Evolutionary conservation across 352 stramenopile species (phyloP), one percentile per base, ranked within the genome.

Genomic region (Globisporangium rhizosaccharum): DNA sequence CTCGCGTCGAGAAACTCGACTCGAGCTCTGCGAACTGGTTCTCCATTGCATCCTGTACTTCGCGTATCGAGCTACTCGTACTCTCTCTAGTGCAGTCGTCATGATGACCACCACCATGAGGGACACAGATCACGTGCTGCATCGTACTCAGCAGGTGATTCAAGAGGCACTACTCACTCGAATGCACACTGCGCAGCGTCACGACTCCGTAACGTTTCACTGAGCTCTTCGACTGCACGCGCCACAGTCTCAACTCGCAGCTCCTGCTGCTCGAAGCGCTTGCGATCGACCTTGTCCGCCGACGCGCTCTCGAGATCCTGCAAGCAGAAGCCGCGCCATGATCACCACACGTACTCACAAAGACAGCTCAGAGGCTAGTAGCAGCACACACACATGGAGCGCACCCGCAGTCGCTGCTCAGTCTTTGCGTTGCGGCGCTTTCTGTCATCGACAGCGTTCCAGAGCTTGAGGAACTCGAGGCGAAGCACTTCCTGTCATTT

Each of bases 401-500:
- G 20, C 57, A 66, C 61, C 18, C 36, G 46, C 17, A 61, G 30
- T 15, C 51, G 62, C 47, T 62, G 53, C 41, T 66, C 53, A 30
- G 25, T 42, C 42, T 73, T 62, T 25, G 25, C 55, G 20, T 75
- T 25, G 23, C 70, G 73, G 44, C 45, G 48, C 42, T 71, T 52
- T 3, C 72, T 62, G 25, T 52, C 53, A 11, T 53, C 42, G 9
- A 77, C 48, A 20, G 57, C 60, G 11, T 37, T 36, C 59, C 73
- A 82, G 53, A 83, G 66, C 23, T 42, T 57, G 1, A 68, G 56
- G 46, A 87, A 82, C 18, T 75, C 75, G 14, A 57, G 54, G 2
- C 77, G 71, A n/a, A 87, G 57, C 41, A 87, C 72, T 2, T 80
- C 73, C 75, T 87, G n/a, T 48, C 8, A 8, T 39, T 11, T 5